These are phyloP conservation scores for Phoma herbarum DNA, from an alignment of 2,329 filamentous ascomycete species.

Conservation along the genomic window DNA sequence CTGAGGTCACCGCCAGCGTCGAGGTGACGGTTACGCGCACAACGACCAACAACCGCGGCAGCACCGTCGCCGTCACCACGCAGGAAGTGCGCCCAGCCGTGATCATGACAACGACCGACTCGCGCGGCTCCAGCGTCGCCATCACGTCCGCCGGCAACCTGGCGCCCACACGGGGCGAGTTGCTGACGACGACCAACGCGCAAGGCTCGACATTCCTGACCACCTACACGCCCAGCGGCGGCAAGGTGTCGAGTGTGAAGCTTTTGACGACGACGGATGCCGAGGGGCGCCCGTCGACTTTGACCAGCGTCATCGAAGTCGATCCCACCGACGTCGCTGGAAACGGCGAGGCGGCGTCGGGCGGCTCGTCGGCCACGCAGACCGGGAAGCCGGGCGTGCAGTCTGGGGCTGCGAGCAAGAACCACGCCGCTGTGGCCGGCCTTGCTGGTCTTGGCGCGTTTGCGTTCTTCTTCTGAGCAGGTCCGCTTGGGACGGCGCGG, in stretches of 20 bases:
- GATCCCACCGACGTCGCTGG: constrained; percentile 41
- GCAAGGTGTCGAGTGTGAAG: constrained; percentile 51
- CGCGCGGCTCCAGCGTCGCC: constrained; percentile 50
- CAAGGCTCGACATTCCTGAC: constrained; percentile 55
- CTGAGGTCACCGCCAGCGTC: constrained; percentile 52
- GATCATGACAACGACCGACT: constrained; percentile 51
- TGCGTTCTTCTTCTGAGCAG: constrained; percentile 15
- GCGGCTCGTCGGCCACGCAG: constrained; percentile 18
- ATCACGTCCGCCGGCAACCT: constrained; percentile 45
- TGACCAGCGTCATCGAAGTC: constrained; percentile 57
- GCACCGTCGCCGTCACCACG: constrained; percentile 41
- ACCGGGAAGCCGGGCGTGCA: constrained; percentile 51
- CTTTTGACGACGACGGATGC: constrained; percentile 45
- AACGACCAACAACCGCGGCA: constrained; percentile 52
- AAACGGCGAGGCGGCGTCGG: constrained; percentile 8
- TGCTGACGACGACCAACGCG: constrained; percentile 55
- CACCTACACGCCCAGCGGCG: constrained; percentile 57
- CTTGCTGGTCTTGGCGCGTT: constrained; percentile 10
- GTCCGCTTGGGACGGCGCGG: neutral
- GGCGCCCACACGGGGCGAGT: constrained; percentile 49
- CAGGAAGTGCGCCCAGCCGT: constrained; percentile 52
- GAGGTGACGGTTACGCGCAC: constrained; percentile 46
- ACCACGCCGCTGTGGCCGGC: constrained; percentile 20
- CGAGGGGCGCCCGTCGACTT: constrained; percentile 48
- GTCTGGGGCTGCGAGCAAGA: constrained; percentile 44